Evolutionary conservation across 1,284 basidiomycete species (phyloP).

Genomic region (Jaminaea rosea): DNA sequence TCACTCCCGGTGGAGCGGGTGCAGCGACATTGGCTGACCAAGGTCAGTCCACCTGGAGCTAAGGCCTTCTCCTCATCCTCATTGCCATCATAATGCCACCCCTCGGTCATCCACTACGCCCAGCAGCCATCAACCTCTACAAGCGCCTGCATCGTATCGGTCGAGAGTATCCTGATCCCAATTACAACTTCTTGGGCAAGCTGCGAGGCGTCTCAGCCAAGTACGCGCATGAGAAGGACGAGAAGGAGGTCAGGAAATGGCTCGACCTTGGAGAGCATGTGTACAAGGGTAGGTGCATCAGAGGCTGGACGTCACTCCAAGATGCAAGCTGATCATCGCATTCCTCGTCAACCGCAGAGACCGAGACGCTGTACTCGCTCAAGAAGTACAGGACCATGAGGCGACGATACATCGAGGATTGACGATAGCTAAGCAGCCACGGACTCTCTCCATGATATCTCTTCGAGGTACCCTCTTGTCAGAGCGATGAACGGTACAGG

Average conservation of each 20-base stretch:
- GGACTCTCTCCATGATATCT: no score
- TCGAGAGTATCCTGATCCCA: slow-evolving; percentile 43
- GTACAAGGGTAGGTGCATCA: slow-evolving; percentile 22
- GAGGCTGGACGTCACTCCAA: not conserved
- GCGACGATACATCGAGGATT: slow-evolving; percentile 24
- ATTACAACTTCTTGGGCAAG: slow-evolving; percentile 42
- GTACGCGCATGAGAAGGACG: slow-evolving; percentile 38
- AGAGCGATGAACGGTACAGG: no score
- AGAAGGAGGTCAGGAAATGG: slow-evolving; percentile 33
- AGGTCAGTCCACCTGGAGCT: no score
- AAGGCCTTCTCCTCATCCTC: not conserved
- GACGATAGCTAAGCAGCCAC: no score
- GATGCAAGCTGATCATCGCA: not conserved
- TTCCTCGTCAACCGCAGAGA: slow-evolving; percentile 16
- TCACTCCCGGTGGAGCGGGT: no score
- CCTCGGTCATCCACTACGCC: slow-evolving; percentile 35
- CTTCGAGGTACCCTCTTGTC: no score
- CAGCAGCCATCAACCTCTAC: slow-evolving; percentile 40
- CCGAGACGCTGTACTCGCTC: slow-evolving; percentile 39
- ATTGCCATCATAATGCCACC: slow-evolving; percentile 27
- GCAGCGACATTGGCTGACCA: no score
- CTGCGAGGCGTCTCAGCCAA: slow-evolving; percentile 30
- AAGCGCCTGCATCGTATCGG: slow-evolving; percentile 44
- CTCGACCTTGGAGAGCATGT: slow-evolving; percentile 39
- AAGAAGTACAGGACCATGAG: slow-evolving; percentile 44